These are phyloP conservation scores for Arachnopeziza araneosa DNA, from an alignment of 2,329 filamentous ascomycete genomes.

Conservation along the genomic window DNA sequence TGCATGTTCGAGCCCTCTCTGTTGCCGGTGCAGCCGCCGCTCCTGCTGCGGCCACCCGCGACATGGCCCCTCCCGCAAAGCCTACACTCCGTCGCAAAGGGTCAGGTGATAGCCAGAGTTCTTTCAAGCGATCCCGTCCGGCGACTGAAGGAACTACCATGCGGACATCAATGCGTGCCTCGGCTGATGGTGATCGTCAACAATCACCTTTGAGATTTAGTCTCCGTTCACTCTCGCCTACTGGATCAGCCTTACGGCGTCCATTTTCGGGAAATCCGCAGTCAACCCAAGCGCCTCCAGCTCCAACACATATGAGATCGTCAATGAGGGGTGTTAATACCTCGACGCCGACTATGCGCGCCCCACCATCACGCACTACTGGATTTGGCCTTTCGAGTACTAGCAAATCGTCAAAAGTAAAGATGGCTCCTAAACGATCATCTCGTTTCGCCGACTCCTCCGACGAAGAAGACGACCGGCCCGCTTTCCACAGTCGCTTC, in stretches of 20 bases:
- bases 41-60: conserved; percentile 11
- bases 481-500: conserved; percentile 45
- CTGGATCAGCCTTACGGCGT: conserved; percentile 42
- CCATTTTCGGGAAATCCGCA: conserved; percentile 37
- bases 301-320: conserved; percentile 36
- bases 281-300: conserved; percentile 31
- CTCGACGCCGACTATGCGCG: neutral
- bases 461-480: conserved; percentile 29
- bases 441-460: conserved; percentile 32
- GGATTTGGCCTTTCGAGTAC: conserved; percentile 20
- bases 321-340: conserved; percentile 31
- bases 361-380: neutral
- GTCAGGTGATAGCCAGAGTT: conserved; percentile 71
- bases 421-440: conserved; percentile 7
- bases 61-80: neutral
- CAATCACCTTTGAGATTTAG: conserved; percentile 48
- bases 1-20: conserved; percentile 19
- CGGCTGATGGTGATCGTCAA: conserved; percentile 18
- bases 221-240: conserved; percentile 64
- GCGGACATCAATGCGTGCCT: conserved; percentile 66
- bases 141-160: conserved; percentile 52
- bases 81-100: conserved; percentile 44
- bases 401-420: conserved; percentile 9
- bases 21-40: conserved; percentile 18
- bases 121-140: conserved; percentile 64